Percentiles rank a stretch among this genome's conserved stretches.
phyloP scores from a whole-genome alignment of 768 basidiomycete species.

The Asterophora lycoperdoides region DNA sequence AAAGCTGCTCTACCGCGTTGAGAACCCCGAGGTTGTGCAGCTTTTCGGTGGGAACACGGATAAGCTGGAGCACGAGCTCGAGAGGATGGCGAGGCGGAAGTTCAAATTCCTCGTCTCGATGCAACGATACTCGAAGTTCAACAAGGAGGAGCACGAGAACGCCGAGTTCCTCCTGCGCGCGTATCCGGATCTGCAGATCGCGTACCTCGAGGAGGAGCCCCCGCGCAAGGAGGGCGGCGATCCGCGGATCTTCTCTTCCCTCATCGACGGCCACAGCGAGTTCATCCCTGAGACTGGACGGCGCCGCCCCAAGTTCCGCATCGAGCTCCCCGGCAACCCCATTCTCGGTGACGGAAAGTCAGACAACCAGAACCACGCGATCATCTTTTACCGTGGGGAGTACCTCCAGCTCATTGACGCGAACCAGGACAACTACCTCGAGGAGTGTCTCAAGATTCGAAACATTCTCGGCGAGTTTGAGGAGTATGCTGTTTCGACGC shows the following conservation, averaged over 20 bases:
- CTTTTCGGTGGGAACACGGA: constrained; percentile 97
- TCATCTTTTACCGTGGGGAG: constrained; percentile 99
- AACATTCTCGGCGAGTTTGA: constrained; percentile 98
- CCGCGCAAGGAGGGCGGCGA: constrained; percentile 93
- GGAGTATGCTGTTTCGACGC: constrained; percentile 78
- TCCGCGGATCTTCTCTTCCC: constrained; percentile 88
- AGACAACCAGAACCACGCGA: constrained; percentile 99
- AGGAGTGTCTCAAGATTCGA: constrained; percentile 98
- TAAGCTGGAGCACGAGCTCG: constrained; percentile 91
- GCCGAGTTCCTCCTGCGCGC: constrained; percentile 96
- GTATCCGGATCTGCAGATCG: constrained; percentile 97
- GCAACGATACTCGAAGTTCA: constrained; percentile 99
- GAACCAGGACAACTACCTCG: constrained; percentile 99
- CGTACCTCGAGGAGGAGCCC: constrained; percentile 96
- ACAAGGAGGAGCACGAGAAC: constrained; percentile 98
- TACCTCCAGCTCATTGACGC: constrained; percentile 99
- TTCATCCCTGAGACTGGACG: constrained; percentile 86
- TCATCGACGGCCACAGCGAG: constrained; percentile 98
- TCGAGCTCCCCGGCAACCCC: constrained; percentile 97
- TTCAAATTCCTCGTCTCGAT: constrained; percentile 99
- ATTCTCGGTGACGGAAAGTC: constrained; percentile 99
- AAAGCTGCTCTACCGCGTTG: constrained; percentile 98
- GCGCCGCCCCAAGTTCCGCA: constrained; percentile 93
- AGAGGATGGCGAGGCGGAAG: constrained; percentile 96
- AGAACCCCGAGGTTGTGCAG: constrained; percentile 99